Evolutionary conservation across 441 rosid species (phyloP), one percentile per base, ranked within the genome.

Genomic region (Populus hybrid): DNA sequence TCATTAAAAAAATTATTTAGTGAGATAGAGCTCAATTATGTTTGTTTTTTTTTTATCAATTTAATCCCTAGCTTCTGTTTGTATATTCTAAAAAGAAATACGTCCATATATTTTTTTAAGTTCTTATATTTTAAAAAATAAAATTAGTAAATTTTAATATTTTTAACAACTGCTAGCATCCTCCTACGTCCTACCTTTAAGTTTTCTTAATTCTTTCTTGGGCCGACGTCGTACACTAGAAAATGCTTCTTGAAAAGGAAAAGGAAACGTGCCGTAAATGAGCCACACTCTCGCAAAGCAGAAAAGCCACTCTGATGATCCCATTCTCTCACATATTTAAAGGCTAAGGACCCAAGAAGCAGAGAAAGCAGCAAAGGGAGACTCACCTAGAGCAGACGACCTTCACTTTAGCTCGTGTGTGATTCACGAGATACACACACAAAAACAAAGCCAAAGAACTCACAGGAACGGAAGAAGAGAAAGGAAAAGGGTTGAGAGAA

Each of bases 381-480:
- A 28, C 71, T 63, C 36, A 68, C 61, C 74, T 24, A 21, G 33
- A 53, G 40, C 21, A 31, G n/a, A n/a, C n/a, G 38, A 10, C 31
- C 23, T 64, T 40, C 74, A 81, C 82, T 85, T 83, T 79, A 84
- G 29, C 87, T 84, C 85, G 79, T 87, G 79, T 87, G 90, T 63
- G 64, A 76, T 40, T 87, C 93, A 90, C 95, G 90, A 83, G 90
- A 86, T 31, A 69, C 28, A 20, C 26, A 7, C 53, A 45, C 10
- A 45, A 36, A 69, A 72, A 69, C 61, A 63, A 75, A 72, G 69
- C 42, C 66, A 69, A 79, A 66, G 26, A 81, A 75, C 45, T 87
- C 89, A 83, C 89, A 81, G 71, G 90, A 81, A 79, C 80, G 75
- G 76, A 78, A 77, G 74, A 64, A 73, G 80, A 81, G 67, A 29